Evolutionary conservation across 169 alveolate genomes (phyloP), one percentile per base, ranked within the genome.

Genomic region (Plasmodium falciparum): DNA sequence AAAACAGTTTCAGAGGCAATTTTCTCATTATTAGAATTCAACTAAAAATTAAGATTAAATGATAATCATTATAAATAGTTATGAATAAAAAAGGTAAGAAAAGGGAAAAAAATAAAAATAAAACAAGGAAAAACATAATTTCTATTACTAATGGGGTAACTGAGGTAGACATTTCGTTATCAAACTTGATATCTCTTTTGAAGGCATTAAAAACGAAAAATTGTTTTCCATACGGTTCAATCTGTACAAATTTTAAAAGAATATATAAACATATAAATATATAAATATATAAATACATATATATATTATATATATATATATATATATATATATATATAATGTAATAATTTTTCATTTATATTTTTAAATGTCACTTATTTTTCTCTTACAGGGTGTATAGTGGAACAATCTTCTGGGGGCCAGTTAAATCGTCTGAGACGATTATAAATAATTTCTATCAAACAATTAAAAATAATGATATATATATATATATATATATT

Each of bases 1-100:
- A 93, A 73, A n/a, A 93, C 93, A 2, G 95, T 78, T 43, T 66
- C 92, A 15, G 90, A 54, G 20, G 90, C 85, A 9, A 80, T 80
- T 56, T 80, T 80, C n/a, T 80, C 90, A 50, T 80, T 80, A 69
- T 69, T 80, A 4, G 73, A 22, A 29, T 80, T 80, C 15, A 80
- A 22, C 90, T 80, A 65, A 24, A 26, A 20, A 39, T 17, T 39
- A 72, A 47, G 26, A 70, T 12, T 62, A 62, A 15, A 45, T 39
- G 29, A 15, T 9, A 61, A 13, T n/a, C 26, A 52, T 26, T 11
- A 73, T 20, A 3, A 12, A 24, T 11, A 65, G 13, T 26, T 11
- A 65, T 65, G 58, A 26, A 61, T 20, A 66, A 33, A 66, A 33
- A 66, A 33, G 33, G 8, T n/a, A 9, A 66, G 9, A 15, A 15